Base-by-base conservation (phyloP, 352 stramenopile genomes). In the Phytophthora boehmeriae region DNA sequence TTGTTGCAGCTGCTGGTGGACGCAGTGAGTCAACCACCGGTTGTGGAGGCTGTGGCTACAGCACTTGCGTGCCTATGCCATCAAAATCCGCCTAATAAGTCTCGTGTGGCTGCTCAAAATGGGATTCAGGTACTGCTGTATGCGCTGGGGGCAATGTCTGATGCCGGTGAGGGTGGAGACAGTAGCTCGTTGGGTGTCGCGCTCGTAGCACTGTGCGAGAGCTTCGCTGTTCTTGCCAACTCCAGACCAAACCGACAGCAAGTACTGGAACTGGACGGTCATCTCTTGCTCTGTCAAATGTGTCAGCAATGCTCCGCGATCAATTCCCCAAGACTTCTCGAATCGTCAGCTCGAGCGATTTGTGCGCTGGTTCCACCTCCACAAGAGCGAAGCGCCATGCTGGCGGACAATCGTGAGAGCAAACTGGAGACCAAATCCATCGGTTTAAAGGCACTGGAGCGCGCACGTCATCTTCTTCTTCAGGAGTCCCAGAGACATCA, bases 61-160 rank as follows among this genome's bases (percentile, higher is more conserved):
- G 76, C 79, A 23, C 41, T 93, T 27, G 71, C 70, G 51, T 75
- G 72, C n/a, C 64, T 93, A 4, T 91, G 81, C 42, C 71, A 90
- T 44, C 55, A 75, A 13, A 91, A 78, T 20, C 78, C 76, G 19
- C 68, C 88, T 23, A 93, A 93, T 53, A 93, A 91, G 49, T 61
- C 67, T 32, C 81, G 84, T 20, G 66, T 84, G 4, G 61, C 65
- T 0, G 76, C 78, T 0, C 84, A 91, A 38, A 93, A 91, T 58
- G 84, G 84, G 4, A 48, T 93, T 11, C 77, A 88, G 11, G 83
- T 91, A n/a, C 47, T 90, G 32, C 35, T 93, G 22, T 93, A 89
- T 41, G 76, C 83, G 8, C 56, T 85, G 17, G 48, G 59, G 16
- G 60, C 75, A 34, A 70, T 66, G 28, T 48, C 71, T 13, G 39